Evolutionary conservation across 768 basidiomycete species (phyloP).

Genomic region (Brasilioporus rufonigricans): DNA sequence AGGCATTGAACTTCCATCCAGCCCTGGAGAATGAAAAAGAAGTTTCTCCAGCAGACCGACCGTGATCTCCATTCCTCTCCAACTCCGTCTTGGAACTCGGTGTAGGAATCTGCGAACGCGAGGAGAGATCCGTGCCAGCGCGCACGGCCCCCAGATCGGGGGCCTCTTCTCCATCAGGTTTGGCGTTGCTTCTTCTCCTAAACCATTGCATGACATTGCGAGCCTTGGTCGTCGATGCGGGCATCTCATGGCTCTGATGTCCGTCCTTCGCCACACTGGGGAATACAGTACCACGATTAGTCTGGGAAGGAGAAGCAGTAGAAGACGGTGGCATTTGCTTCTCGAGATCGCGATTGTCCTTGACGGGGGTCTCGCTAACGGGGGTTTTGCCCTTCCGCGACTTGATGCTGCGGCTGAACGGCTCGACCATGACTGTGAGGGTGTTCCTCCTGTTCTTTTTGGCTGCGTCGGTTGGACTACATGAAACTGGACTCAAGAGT

Average conservation of each 20-base stretch:
- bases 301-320: slow-evolving; percentile 28
- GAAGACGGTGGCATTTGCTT: slow-evolving; percentile 34
- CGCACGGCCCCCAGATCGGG: slow-evolving; percentile 12
- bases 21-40: slow-evolving; percentile 40
- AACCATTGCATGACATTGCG: slow-evolving; percentile 99
- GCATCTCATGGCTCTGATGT: slow-evolving; percentile 39
- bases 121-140: slow-evolving; percentile 24
- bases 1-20: slow-evolving; percentile 33
- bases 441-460: slow-evolving; percentile 79
- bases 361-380: slow-evolving; percentile 37
- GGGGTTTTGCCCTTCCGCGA: slow-evolving; percentile 35
- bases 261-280: slow-evolving; percentile 28
- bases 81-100: slow-evolving; percentile 26
- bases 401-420: slow-evolving; percentile 52
- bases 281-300: slow-evolving; percentile 24
- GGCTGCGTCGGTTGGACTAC: slow-evolving; percentile 27
- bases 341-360: slow-evolving; percentile 40
- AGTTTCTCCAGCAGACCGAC: slow-evolving; percentile 26
- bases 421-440: slow-evolving; percentile 83
- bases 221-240: slow-evolving; percentile 82
- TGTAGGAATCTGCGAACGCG: slow-evolving; percentile 30
- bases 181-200: slow-evolving; percentile 62
- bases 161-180: slow-evolving; percentile 28
- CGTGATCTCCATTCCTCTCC: slow-evolving; percentile 19
- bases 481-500: slow-evolving; percentile 37